phyloP scores from a whole-genome alignment of 139 green algal genomes.

The Coelastrella sp. region DNA sequence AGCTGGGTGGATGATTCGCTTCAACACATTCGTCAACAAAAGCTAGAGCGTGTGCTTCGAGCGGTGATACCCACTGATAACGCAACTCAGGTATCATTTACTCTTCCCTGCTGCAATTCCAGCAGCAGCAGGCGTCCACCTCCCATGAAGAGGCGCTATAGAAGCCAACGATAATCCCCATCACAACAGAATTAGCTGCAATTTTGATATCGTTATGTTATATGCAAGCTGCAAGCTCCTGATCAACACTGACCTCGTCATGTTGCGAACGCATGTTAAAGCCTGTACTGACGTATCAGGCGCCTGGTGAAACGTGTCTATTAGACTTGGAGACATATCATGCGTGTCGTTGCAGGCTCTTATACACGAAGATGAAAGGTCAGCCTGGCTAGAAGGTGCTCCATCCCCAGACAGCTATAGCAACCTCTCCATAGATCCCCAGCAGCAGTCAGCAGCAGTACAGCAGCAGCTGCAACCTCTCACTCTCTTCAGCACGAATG shows the following conservation, averaged over 20 bases:
- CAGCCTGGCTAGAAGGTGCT: background rate
- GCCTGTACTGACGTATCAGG: no score
- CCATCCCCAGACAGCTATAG: constrained; percentile 11
- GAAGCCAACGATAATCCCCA: no score
- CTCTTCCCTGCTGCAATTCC: background rate
- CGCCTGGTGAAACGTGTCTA: no score
- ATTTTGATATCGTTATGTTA: no score
- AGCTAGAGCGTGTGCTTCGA: constrained; percentile 34
- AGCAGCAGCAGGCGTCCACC: background rate
- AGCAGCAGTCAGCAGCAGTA: background rate
- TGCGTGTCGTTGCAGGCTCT: constrained; percentile 23
- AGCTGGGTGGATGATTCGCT: background rate
- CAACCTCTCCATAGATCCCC: background rate
- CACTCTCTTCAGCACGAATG: constrained; percentile 90
- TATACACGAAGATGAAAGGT: constrained; percentile 3
- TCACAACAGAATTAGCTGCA: no score
- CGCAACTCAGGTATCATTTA: background rate
- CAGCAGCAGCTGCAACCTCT: constrained; percentile 52
- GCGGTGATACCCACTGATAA: constrained; percentile 19
- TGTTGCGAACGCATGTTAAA: no score
- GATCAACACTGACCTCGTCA: no score
- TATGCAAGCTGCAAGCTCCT: background rate
- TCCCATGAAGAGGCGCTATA: no score
- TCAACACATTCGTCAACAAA: background rate
- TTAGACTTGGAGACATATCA: no score